Base-by-base conservation (phyloP, 768 basidiomycete genomes). In the Suillus sp. region DNA sequence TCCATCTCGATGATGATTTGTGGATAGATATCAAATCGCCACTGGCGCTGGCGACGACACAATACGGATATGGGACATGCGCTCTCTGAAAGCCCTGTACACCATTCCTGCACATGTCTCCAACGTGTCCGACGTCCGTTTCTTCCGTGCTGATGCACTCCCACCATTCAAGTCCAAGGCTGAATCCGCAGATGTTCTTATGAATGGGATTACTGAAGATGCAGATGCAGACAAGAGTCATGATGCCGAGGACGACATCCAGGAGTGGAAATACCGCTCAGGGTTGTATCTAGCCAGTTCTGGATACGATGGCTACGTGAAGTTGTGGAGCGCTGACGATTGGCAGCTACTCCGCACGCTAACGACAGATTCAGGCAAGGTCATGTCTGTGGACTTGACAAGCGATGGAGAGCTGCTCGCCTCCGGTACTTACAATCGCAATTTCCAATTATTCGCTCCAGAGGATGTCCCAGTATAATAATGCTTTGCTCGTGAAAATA, bases 41-140 rank as follows among this genome's bases (percentile, higher is more conserved):
- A 97, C 97, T 0, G 97, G 96, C 42, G 90, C 95, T 4, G 95
- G 93, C 51, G 97, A 99, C 76, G 97, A 99, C 73, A 97, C 97
- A 0, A 91, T 99, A 71, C 91, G 96, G 55, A 93, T 99, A 81
- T 99, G 97, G 97, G 97, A 99, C 78, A 88, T 99, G 80, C 90
- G 97, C 43, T 91, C 92, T 18, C 83, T 97, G 37, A 94, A 90
- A 68, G 88, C 94, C n/a, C 78, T 95, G 13, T 95, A 97, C 76
- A 98, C 94, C 47, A 97, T 99, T 68, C 96, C 96, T 2, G 97
- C 95, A 0, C 97, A 99, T 79, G 84, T 90, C 40, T 95, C 92
- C 61, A 96, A 96, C 73, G 91, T 99, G 59, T 91, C 96, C 18
- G 97, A 99, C 70, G 84, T 99, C 50, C 90, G 92, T 35, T 99